A percentile compares a stretch with the other conserved stretches of the same genome.
Evolutionary conservation across 2,329 filamentous ascomycete species (phyloP).

Genomic region (Alternaria ventricosa): DNA sequence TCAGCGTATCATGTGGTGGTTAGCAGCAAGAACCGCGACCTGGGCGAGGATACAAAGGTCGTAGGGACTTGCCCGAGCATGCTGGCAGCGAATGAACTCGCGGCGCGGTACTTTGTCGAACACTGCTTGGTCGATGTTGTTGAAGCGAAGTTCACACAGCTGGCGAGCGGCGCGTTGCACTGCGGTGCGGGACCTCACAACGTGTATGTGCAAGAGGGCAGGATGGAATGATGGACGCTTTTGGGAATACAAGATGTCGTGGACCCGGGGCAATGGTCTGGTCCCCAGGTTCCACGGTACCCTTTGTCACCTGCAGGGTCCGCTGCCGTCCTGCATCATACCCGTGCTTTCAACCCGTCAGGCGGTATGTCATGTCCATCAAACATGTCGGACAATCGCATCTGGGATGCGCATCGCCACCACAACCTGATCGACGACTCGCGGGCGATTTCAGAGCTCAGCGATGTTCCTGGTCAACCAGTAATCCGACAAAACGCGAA

Average conservation of each 20-base stretch:
- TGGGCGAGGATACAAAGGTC: neutral
- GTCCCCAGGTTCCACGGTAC: neutral
- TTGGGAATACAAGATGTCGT: neutral
- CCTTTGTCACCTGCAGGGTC: slow-evolving; percentile 3
- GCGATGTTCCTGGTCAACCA: neutral
- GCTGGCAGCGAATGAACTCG: slow-evolving; percentile 8
- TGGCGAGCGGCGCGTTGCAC: slow-evolving; percentile 6
- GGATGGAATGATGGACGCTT: neutral
- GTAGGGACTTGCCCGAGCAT: neutral
- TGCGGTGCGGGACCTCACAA: slow-evolving; percentile 4
- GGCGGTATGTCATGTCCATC: neutral
- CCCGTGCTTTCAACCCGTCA: neutral
- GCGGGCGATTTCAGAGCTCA: neutral
- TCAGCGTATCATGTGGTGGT: slow-evolving; percentile 1
- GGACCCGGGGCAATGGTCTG: neutral
- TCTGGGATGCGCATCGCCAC: neutral
- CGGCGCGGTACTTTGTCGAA: slow-evolving; percentile 10
- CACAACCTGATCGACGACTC: neutral
- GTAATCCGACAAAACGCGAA: neutral
- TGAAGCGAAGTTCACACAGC: slow-evolving; percentile 3
- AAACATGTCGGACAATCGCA: neutral
- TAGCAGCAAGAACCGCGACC: neutral
- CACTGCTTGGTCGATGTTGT: slow-evolving; percentile 1
- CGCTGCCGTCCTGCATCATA: neutral
- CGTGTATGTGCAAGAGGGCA: slow-evolving; percentile 7